These are phyloP conservation scores for Rhizophagus clarus DNA, from an alignment of 192 early-diverging fungal species.

Conservation along the genomic window DNA sequence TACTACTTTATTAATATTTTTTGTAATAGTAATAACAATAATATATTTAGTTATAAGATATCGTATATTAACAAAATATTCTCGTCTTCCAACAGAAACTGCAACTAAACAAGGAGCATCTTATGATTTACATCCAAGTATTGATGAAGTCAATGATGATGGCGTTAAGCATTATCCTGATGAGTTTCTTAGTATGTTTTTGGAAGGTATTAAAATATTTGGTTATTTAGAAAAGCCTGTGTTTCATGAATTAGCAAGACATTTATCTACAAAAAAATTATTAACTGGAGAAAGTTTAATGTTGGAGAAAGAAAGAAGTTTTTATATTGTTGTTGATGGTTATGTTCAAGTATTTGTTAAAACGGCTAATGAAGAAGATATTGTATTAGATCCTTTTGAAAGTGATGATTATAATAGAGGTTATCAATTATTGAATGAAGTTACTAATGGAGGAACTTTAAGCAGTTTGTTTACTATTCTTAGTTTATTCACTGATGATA, in stretches of 20 bases:
- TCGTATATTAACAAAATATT: slow-evolving; percentile 71
- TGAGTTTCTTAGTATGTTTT: slow-evolving; percentile 80
- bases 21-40: slow-evolving; percentile 30
- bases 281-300: slow-evolving; percentile 78
- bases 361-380: slow-evolving; percentile 43
- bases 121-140: slow-evolving; percentile 80
- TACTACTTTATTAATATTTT: slow-evolving; percentile 46
- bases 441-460: slow-evolving; percentile 87
- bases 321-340: slow-evolving; percentile 97
- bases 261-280: slow-evolving; percentile 78
- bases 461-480: slow-evolving; percentile 94
- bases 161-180: slow-evolving; percentile 56
- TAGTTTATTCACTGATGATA: slow-evolving; percentile 82
- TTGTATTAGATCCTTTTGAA: slow-evolving; percentile 42
- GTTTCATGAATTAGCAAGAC: slow-evolving; percentile 92
- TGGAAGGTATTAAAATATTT: slow-evolving; percentile 92
- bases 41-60: slow-evolving; percentile 71
- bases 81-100: slow-evolving; percentile 60
- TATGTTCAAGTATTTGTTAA: slow-evolving; percentile 88
- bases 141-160: slow-evolving; percentile 56
- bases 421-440: slow-evolving; percentile 81
- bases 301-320: slow-evolving; percentile 75
- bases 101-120: slow-evolving; percentile 43
- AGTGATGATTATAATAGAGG: slow-evolving; percentile 45
- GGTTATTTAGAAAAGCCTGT: slow-evolving; percentile 96